Percentiles rank a stretch among this genome's conserved stretches.
These are phyloP conservation scores for Phycomyces blakesleeanus DNA, from an alignment of 192 early-diverging fungal species.

Conservation along the genomic window DNA sequence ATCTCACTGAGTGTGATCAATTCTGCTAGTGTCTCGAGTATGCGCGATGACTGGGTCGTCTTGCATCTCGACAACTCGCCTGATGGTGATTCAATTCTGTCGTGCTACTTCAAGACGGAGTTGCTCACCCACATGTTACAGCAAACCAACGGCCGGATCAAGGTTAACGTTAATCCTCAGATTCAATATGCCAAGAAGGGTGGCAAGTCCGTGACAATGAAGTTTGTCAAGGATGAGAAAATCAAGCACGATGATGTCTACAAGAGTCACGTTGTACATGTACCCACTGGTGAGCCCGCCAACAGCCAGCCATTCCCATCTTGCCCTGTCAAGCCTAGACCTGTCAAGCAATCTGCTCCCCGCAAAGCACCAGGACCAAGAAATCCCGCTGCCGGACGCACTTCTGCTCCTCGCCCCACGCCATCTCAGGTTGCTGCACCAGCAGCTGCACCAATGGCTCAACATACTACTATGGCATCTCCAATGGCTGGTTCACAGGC, in stretches of 20 bases:
- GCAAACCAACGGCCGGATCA: slow-evolving; percentile 53
- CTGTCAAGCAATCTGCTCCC: neutral
- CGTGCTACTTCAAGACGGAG: slow-evolving; percentile 72
- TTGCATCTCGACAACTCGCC: slow-evolving; percentile 53
- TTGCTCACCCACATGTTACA: slow-evolving; percentile 58
- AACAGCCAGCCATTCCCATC: slow-evolving; percentile 40
- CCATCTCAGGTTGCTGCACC: neutral
- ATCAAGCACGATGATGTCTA: slow-evolving; percentile 49
- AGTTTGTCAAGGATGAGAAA: slow-evolving; percentile 70
- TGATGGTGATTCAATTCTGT: slow-evolving; percentile 59
- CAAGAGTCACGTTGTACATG: slow-evolving; percentile 67
- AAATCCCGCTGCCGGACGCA: neutral
- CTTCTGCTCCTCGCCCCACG: neutral
- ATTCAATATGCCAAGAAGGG: slow-evolving; percentile 73
- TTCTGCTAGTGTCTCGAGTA: slow-evolving; percentile 61
- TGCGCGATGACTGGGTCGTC: slow-evolving; percentile 72
- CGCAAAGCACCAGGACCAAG: too few relatives aligned
- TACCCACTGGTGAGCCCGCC: slow-evolving; percentile 60
- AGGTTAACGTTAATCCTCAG: slow-evolving; percentile 50
- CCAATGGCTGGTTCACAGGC: neutral
- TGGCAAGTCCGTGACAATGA: slow-evolving; percentile 64
- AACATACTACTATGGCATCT: too few relatives aligned
- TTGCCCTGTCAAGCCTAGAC: slow-evolving; percentile 29
- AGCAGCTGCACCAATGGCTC: neutral
- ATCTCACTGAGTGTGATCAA: slow-evolving; percentile 52